phyloP scores from a whole-genome alignment of 2,329 filamentous ascomycete species.

The Talaromyces sp. region DNA sequence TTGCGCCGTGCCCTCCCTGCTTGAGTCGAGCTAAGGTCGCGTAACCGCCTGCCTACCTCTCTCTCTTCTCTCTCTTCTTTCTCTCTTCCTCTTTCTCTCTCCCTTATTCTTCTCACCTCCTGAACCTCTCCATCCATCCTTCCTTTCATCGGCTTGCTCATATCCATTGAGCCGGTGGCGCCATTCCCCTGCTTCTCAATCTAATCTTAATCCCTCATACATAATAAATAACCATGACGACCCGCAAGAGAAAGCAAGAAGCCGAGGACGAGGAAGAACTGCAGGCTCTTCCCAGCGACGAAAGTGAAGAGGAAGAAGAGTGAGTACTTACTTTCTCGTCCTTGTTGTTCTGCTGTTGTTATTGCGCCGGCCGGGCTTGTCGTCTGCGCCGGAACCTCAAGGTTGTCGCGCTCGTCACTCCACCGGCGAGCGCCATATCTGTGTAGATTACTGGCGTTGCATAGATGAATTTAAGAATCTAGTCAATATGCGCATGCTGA shows the following conservation, averaged over 20 bases:
- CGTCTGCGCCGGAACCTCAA: neutral
- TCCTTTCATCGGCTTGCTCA: neutral
- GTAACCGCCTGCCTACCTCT: neutral
- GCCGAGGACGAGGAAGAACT: conserved; percentile 41
- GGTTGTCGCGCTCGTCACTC: neutral
- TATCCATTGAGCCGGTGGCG: neutral
- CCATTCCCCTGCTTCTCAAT: neutral
- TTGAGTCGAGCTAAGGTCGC: neutral
- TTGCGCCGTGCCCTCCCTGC: neutral
- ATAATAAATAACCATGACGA: conserved; percentile 32
- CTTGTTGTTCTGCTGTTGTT: neutral
- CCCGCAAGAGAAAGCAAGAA: conserved; percentile 47
- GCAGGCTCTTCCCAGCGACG: conserved; percentile 44
- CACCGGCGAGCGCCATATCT: neutral
- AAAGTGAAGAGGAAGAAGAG: conserved; percentile 48
- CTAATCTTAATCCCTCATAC: conserved; percentile 4
- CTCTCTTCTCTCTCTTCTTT: neutral
- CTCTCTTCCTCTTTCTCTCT: neutral
- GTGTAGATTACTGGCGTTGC: neutral
- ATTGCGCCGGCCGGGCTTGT: neutral
- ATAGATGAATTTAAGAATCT: neutral
- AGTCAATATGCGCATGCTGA: neutral
- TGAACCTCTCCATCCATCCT: neutral
- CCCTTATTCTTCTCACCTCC: neutral
- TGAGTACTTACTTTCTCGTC: conserved; percentile 23